phyloP scores from a whole-genome alignment of 305 asterid genomes.

The Fraxinus albicans region DNA sequence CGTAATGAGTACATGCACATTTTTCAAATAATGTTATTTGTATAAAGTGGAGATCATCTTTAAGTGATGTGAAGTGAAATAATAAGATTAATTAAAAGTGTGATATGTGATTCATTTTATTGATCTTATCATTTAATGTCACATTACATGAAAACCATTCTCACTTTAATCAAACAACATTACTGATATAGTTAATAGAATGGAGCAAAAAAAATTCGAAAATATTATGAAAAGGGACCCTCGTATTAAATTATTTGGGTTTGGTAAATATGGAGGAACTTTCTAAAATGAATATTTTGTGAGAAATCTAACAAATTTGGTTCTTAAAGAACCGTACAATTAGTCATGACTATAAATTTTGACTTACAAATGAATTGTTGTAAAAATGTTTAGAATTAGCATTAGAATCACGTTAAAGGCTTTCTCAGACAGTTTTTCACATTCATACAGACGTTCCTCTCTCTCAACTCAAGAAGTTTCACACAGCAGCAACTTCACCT shows the following conservation, averaged over 20 bases:
- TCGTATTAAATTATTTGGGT: background rate
- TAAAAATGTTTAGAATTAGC: background rate
- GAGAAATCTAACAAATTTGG: background rate
- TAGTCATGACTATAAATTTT: background rate
- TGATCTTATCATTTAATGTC: background rate
- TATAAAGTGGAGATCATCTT: background rate
- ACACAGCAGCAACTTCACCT: conserved; percentile 5
- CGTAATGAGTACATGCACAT: too few relatives aligned
- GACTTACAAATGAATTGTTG: background rate
- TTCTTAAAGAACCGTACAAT: background rate
- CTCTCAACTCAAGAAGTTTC: conserved; percentile 34
- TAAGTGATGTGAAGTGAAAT: too few relatives aligned
- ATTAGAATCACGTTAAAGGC: background rate
- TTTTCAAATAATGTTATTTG: background rate
- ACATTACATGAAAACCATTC: too few relatives aligned
- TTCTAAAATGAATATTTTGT: background rate
- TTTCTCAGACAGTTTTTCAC: background rate
- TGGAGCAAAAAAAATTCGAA: too few relatives aligned
- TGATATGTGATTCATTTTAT: background rate
- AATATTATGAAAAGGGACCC: background rate
- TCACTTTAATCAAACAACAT: too few relatives aligned
- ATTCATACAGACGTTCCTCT: conserved; percentile 27
- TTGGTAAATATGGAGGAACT: background rate
- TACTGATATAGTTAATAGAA: too few relatives aligned
- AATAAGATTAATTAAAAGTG: background rate